Evolutionary conservation across 2,329 filamentous ascomycete species (phyloP), one percentile per base, ranked within the genome.

Genomic region (Zasmidium citrigriseum): DNA sequence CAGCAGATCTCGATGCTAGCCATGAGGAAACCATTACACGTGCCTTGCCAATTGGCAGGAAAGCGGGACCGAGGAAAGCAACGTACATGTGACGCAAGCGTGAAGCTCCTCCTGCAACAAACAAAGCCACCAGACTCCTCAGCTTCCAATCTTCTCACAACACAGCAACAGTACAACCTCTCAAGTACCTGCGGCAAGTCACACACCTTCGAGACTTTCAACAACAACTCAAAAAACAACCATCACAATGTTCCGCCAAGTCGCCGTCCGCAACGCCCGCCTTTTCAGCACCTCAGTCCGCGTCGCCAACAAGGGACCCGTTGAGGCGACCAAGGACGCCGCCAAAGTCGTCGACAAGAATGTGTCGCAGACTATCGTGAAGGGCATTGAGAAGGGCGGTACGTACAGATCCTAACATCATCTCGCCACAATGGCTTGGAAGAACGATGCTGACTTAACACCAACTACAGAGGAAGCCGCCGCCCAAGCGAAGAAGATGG

Each of bases 321-420:
- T 83, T 49, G 83, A 86, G 46, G 70, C 76, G 5, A 80, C 81
- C 64, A 86, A 86, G 72, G 83, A 86, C 45, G 80, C 82, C 0
- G 71, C 83, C 48, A 84, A 87, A 75, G 78, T 76, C 55, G 82
- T 83, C 20, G 84, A 88, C 71, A 76, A 80, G 60, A 77, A 77
- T 21, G 78, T 86, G 34, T 80, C 83, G 0, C 77, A 84, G 70
- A 80, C 75, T 23, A 80, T 81, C 11, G 82, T 87, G 21, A 83
- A 83, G 74, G 85, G 85, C 47, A 86, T 87, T 61, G 82, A 88
- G 74, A 84, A 79, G 66, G 82, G 83, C 59, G 80, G 85, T 87
- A 82, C 59, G 84, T 79, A 14, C 1, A 29, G 24, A 45, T n/a
- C 11, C 7, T 18, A 18, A 2, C 14, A 34, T 7, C 14, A 7